Evolutionary conservation across 202 grass and related monocot species (phyloP).

Genomic region (Miscanthus sacchariflorus): DNA sequence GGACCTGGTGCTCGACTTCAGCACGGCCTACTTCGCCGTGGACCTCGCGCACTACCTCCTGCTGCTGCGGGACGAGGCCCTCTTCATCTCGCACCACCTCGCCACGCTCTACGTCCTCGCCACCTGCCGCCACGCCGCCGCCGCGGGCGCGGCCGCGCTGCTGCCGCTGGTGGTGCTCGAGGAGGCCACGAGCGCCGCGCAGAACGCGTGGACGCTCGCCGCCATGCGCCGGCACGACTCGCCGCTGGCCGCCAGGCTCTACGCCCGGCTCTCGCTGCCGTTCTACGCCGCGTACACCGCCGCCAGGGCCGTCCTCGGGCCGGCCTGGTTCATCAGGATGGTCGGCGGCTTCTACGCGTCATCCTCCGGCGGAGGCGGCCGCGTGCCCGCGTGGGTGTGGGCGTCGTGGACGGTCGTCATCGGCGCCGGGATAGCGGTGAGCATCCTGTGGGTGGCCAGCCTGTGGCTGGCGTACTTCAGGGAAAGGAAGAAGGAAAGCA

Average conservation of each 20-base stretch:
- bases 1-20: constrained; percentile 71
- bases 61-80: constrained; percentile 59
- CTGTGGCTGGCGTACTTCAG: constrained; percentile 67
- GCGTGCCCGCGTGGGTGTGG: constrained; percentile 69
- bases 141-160: constrained; percentile 58
- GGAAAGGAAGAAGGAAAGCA: constrained; percentile 33
- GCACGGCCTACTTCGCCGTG: constrained; percentile 76
- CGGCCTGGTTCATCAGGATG: constrained; percentile 68
- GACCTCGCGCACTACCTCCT: constrained; percentile 81
- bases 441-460: constrained; percentile 78
- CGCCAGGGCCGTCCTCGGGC: constrained; percentile 62
- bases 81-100: constrained; percentile 85
- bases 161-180: constrained; percentile 64
- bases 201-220: constrained; percentile 83
- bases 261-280: constrained; percentile 61
- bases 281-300: constrained; percentile 77
- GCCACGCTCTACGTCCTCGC: constrained; percentile 81
- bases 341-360: constrained; percentile 47
- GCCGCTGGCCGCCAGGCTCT: constrained; percentile 29
- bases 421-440: constrained; percentile 64
- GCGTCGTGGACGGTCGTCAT: constrained; percentile 77
- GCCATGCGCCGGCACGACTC: constrained; percentile 52
- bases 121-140: constrained; percentile 69
- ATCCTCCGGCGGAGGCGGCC: not conserved
- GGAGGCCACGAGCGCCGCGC: constrained; percentile 72